Evolutionary conservation across 192 early-diverging fungal species (phyloP).

Genomic region (Jimgerdemannia flammicorona): DNA sequence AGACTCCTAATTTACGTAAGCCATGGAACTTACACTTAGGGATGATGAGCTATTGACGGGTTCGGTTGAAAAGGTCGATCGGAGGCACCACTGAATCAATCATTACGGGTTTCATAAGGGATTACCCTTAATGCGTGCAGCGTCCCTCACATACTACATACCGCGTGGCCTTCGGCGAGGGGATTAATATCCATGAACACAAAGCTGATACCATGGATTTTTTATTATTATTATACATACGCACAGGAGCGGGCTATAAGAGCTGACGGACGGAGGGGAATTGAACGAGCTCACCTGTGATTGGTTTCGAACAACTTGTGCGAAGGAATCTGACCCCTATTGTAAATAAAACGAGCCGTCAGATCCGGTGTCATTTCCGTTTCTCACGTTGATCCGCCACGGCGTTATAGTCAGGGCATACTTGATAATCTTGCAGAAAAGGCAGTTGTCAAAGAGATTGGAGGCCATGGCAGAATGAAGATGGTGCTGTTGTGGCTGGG

Average conservation of each 20-base stretch:
- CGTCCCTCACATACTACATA: conserved; percentile 33
- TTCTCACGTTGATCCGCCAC: background rate
- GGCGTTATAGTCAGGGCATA: too few species aligned
- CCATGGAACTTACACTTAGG: conserved; percentile 52
- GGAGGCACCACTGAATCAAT: background rate
- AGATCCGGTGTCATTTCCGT: background rate
- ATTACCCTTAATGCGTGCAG: background rate
- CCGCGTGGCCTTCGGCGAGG: conserved; percentile 68
- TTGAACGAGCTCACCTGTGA: conserved; percentile 39
- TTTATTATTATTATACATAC: background rate
- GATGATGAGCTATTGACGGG: conserved; percentile 53
- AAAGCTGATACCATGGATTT: conserved; percentile 30
- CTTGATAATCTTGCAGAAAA: conserved; percentile 91
- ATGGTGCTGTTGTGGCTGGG: background rate
- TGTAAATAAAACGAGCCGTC: background rate
- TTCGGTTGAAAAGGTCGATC: background rate
- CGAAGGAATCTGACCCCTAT: conserved; percentile 77
- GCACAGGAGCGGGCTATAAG: background rate
- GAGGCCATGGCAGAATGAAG: conserved; percentile 36
- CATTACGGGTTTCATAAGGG: background rate
- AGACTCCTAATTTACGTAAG: background rate
- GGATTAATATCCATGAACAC: conserved; percentile 84
- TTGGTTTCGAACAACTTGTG: conserved; percentile 82
- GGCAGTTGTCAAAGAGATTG: conserved; percentile 55
- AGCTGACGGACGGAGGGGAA: background rate